Evolutionary conservation across 139 green algal genomes (phyloP).

Genomic region (Trebouxia sp.): DNA sequence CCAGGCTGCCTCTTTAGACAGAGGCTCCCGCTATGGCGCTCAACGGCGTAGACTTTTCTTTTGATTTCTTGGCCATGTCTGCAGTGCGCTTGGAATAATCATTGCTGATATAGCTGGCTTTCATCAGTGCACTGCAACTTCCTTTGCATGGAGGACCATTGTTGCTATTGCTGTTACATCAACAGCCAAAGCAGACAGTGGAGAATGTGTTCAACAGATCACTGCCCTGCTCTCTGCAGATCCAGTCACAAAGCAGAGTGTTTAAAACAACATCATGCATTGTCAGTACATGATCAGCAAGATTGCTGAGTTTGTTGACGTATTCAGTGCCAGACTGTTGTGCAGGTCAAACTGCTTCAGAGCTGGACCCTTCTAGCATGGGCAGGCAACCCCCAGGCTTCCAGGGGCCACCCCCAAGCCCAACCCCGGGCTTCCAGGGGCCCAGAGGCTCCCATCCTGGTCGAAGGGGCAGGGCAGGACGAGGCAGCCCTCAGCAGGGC

Average conservation of each 20-base stretch:
- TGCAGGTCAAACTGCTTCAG: too few species aligned
- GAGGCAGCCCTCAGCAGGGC: background rate
- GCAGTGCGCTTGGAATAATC: background rate
- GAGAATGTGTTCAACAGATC: background rate
- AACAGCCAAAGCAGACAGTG: background rate
- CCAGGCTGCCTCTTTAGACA: too few species aligned
- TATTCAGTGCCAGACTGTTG: too few species aligned
- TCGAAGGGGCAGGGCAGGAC: background rate
- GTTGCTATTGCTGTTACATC: too few species aligned
- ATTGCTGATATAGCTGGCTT: background rate
- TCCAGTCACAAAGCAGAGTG: background rate
- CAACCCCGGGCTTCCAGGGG: background rate
- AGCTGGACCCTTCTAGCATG: too few species aligned
- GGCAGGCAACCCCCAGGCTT: background rate
- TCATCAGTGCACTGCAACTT: background rate
- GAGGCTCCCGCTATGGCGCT: too few species aligned
- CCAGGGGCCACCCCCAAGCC: too few species aligned
- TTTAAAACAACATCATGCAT: background rate
- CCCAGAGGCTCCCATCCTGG: background rate
- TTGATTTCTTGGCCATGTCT: background rate
- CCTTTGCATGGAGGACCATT: too few species aligned
- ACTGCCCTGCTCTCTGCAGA: background rate
- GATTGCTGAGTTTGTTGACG: too few species aligned
- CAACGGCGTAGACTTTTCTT: too few species aligned
- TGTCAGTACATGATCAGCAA: too few species aligned